Percentiles rank a stretch among this genome's conserved stretches.
Conservation (phyloP, 2,329 filamentous ascomycete species). For the Magnaporthiopsis rhizophila region DNA sequence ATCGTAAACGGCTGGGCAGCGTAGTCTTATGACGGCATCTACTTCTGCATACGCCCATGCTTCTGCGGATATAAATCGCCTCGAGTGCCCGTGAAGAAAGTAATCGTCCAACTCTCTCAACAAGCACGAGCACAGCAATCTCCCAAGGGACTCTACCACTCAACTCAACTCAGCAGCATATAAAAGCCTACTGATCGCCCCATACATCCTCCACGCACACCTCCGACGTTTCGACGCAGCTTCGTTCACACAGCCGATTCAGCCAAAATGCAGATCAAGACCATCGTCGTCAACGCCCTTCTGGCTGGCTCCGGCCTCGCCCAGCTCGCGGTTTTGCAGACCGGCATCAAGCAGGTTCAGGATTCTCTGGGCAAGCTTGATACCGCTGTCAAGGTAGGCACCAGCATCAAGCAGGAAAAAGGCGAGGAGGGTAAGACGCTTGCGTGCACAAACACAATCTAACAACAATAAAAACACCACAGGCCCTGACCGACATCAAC, state of each 20-base stretch:
- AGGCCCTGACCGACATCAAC: background rate
- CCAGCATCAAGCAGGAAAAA: background rate
- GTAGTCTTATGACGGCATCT: background rate
- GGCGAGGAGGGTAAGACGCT: no score
- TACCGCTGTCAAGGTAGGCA: slow-evolving; percentile 13
- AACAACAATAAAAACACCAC: background rate
- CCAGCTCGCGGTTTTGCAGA: slow-evolving; percentile 50
- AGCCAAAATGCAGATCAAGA: slow-evolving; percentile 20
- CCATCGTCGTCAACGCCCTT: slow-evolving; percentile 37
- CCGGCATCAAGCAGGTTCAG: slow-evolving; percentile 49
- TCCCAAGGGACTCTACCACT: background rate
- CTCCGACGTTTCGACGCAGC: background rate
- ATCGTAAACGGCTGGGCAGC: background rate
- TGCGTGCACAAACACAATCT: background rate
- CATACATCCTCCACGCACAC: background rate
- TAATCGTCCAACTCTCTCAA: background rate
- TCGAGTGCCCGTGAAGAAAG: background rate
- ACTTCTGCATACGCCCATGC: background rate
- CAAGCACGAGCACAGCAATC: background rate
- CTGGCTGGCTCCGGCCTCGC: slow-evolving; percentile 33
- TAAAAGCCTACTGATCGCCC: background rate
- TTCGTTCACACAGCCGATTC: slow-evolving; percentile 27
- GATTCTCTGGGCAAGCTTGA: slow-evolving; percentile 48
- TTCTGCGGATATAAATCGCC: background rate
- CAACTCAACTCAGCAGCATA: background rate